phyloP scores from a whole-genome alignment of 768 basidiomycete species.

The Mycena leptocephala region DNA sequence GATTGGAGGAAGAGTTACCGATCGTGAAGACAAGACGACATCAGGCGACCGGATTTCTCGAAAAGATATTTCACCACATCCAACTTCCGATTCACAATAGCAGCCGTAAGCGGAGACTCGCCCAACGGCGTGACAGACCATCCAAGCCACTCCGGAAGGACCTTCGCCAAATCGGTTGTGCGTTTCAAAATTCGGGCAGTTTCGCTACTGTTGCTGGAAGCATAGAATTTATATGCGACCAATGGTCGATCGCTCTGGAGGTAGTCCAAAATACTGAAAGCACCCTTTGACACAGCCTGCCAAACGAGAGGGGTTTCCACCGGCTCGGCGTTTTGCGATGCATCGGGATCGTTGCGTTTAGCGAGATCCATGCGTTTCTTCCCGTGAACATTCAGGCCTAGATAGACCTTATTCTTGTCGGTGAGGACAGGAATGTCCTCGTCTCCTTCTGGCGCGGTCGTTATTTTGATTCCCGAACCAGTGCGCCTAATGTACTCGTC shows the following conservation, averaged over 20 bases:
- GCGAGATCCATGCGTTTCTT: conserved; percentile 73
- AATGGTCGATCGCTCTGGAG: conserved; percentile 63
- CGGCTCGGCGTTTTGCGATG: conserved; percentile 30
- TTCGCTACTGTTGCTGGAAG: conserved; percentile 57
- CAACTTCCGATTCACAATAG: conserved; percentile 54
- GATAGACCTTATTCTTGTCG: conserved; percentile 64
- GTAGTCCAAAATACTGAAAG: conserved; percentile 61
- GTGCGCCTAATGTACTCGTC: conserved; percentile 72
- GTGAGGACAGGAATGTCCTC: conserved; percentile 47
- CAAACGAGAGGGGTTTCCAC: conserved; percentile 56
- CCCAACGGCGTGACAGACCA: conserved; percentile 64
- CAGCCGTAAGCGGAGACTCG: conserved; percentile 68
- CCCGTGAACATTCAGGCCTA: conserved; percentile 76
- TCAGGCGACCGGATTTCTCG: conserved; percentile 57
- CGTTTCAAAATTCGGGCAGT: conserved; percentile 61
- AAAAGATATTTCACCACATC: conserved; percentile 64
- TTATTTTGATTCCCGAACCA: conserved; percentile 58
- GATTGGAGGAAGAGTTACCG: conserved; percentile 50
- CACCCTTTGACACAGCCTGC: conserved; percentile 55
- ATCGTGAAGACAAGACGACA: conserved; percentile 59
- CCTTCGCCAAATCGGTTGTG: conserved; percentile 54
- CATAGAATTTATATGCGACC: conserved; percentile 68
- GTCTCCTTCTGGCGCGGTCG: conserved; percentile 41
- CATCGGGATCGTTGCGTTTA: conserved; percentile 65
- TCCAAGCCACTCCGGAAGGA: conserved; percentile 67